Percentiles rank a stretch among this genome's conserved stretches.
These are phyloP conservation scores for Fusarium tricinctum DNA, from an alignment of 2,329 filamentous ascomycete species.

Conservation along the genomic window DNA sequence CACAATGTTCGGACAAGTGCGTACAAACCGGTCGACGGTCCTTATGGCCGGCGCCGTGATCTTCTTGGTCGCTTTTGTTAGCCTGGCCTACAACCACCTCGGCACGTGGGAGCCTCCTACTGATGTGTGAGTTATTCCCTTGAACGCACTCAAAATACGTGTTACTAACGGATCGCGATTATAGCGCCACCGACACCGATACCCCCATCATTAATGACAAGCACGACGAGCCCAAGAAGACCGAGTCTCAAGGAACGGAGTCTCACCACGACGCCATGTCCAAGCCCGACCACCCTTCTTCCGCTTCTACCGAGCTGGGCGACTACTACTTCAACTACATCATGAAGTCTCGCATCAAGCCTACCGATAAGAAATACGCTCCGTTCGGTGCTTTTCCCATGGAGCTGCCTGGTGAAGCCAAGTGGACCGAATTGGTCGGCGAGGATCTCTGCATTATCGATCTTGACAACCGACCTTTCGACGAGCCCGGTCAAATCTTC, in stretches of 20 bases:
- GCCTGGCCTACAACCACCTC: constrained; percentile 53
- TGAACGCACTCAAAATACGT: neutral
- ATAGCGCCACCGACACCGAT: constrained; percentile 44
- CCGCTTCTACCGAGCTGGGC: constrained; percentile 48
- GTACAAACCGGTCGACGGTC: constrained; percentile 51
- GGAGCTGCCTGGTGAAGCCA: constrained; percentile 48
- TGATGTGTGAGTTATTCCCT: constrained; percentile 42
- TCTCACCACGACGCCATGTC: constrained; percentile 30
- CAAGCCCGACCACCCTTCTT: constrained; percentile 31
- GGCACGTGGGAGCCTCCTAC: constrained; percentile 49
- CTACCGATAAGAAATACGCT: constrained; percentile 48
- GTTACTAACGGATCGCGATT: constrained; percentile 21
- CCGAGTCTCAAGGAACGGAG: constrained; percentile 19
- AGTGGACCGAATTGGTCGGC: constrained; percentile 55
- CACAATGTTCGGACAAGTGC: constrained; percentile 52
- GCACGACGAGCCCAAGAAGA: constrained; percentile 9
- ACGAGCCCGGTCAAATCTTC: constrained; percentile 55
- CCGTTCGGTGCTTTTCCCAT: constrained; percentile 54
- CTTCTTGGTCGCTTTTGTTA: constrained; percentile 52
- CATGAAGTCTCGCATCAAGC: constrained; percentile 48
- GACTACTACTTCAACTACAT: constrained; percentile 54
- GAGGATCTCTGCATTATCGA: constrained; percentile 62
- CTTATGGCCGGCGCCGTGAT: constrained; percentile 51
- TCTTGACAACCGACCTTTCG: constrained; percentile 59
- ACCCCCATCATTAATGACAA: constrained; percentile 31